Evolutionary conservation across 495 filamentous ascomycete genomes (phyloP).

Genomic region (Staphylotrichum tortipilum): DNA sequence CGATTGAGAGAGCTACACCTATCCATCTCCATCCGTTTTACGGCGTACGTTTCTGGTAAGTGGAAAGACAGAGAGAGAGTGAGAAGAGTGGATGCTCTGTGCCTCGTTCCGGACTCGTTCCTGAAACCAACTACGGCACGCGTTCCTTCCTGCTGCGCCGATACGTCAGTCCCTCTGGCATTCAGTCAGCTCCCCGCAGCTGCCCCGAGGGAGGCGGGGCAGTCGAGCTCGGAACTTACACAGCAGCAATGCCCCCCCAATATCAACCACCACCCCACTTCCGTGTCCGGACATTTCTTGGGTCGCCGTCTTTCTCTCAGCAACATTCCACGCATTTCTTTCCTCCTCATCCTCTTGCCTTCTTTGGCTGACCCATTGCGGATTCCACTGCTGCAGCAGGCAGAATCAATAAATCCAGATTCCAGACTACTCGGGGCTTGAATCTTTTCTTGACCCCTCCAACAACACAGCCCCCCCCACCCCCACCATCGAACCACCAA

Average conservation of each 20-base stretch:
- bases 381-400: too few relatives aligned
- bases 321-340: slow-evolving; percentile 1
- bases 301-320: neutral
- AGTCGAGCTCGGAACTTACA: slow-evolving; percentile 4
- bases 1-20: too few relatives aligned
- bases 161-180: too few relatives aligned
- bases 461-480: too few relatives aligned
- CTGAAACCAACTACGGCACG: neutral
- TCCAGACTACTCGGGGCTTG: too few relatives aligned
- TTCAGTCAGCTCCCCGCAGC: neutral
- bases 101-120: neutral
- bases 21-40: too few relatives aligned
- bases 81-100: too few relatives aligned
- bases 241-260: neutral
- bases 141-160: slow-evolving; percentile 1
- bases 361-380: slow-evolving; percentile 1
- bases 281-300: too few relatives aligned
- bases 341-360: too few relatives aligned
- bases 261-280: slow-evolving; percentile 14
- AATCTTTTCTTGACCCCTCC: neutral
- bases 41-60: too few relatives aligned
- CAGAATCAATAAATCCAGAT: neutral
- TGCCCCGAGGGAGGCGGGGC: slow-evolving; percentile 13
- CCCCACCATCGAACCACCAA: too few relatives aligned
- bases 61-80: too few relatives aligned